A percentile compares a stretch with the other conserved stretches of the same genome.
phyloP scores from a whole-genome alignment of 2,329 filamentous ascomycete species.

The Epichloe baconii region DNA sequence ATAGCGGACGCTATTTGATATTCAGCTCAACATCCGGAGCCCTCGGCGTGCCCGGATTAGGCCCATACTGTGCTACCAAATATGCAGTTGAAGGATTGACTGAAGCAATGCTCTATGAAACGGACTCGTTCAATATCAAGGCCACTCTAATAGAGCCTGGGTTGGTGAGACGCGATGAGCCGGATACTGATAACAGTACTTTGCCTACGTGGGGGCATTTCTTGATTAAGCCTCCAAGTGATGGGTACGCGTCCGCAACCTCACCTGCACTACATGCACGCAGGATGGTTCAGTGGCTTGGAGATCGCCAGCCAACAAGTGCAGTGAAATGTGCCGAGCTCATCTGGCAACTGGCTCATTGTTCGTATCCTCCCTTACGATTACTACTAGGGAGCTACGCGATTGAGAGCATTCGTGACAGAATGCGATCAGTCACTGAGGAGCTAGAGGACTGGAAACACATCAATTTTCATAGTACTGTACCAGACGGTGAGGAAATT shows the following conservation, averaged over 20 bases:
- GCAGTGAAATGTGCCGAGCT: slow-evolving; percentile 87
- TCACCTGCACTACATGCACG: slow-evolving; percentile 80
- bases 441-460: slow-evolving; percentile 93
- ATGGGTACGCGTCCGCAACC: slow-evolving; percentile 64
- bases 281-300: slow-evolving; percentile 88
- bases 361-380: slow-evolving; percentile 79
- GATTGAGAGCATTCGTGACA: slow-evolving; percentile 87
- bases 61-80: slow-evolving; percentile 92
- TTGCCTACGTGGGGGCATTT: slow-evolving; percentile 86
- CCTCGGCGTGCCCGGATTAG: slow-evolving; percentile 82
- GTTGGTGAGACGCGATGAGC: slow-evolving; percentile 75
- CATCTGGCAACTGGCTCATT: slow-evolving; percentile 90
- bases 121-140: slow-evolving; percentile 83
- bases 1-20: slow-evolving; percentile 73
- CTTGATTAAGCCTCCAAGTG: slow-evolving; percentile 71
- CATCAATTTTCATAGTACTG: slow-evolving; percentile 47
- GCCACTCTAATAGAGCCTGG: slow-evolving; percentile 88
- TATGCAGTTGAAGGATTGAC: slow-evolving; percentile 93
- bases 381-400: slow-evolving; percentile 86
- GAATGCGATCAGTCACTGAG: slow-evolving; percentile 80
- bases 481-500: neutral
- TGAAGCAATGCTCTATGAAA: slow-evolving; percentile 93
- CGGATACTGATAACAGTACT: slow-evolving; percentile 38
- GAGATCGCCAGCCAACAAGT: slow-evolving; percentile 82
- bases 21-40: slow-evolving; percentile 89